Evolutionary conservation across 306 rosid genomes (phyloP), one percentile per base, ranked within the genome.

Genomic region (Pachyrhizus erosus): DNA sequence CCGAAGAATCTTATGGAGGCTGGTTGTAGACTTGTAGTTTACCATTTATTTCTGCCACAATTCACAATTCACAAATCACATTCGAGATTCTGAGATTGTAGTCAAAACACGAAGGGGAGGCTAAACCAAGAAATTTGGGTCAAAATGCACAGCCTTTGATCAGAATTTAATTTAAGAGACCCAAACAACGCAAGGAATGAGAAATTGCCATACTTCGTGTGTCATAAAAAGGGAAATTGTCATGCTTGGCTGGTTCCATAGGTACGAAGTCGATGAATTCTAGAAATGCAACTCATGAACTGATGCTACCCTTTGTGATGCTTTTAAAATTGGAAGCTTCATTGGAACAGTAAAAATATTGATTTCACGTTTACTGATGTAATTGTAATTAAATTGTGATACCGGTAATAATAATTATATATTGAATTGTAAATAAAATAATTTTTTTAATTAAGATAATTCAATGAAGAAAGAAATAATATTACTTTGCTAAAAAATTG

Each of bases 251-350:
- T 46, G 27, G 70, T 49, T 29, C 46, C 2, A n/a, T 57, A 27
- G 9, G 23, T 64, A 48, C 49, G 1, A 24, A 64, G 85, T 74
- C 76, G 61, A 61, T 68, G 76, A 60, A 75, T 57, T 54, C 80
- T 79, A 14, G 57, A 54, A 26, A 23, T 58, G 10, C 61, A 54
- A 18, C 24, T 18, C 10, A 18, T 52, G 2, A 46, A 67, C 24
- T 27, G 4, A 24, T 5, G 5, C 65, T 45, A 52, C 29, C 1
- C 0, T 0, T 57, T 11, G 3, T 4, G n/a, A n/a, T n/a, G n/a
- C 26, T 24, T 12, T 60, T 24, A 3, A 57, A 27, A 14, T 52
- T 52, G 60, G 21, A 48, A 48, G 8, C 18, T 17, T 49, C 57
- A 0, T 49, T n/a, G 21, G 26, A 52, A 52, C 4, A 1, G 2